Base-by-base conservation (phyloP, 306 rosid genomes). In the Mimosa pudica region DNA sequence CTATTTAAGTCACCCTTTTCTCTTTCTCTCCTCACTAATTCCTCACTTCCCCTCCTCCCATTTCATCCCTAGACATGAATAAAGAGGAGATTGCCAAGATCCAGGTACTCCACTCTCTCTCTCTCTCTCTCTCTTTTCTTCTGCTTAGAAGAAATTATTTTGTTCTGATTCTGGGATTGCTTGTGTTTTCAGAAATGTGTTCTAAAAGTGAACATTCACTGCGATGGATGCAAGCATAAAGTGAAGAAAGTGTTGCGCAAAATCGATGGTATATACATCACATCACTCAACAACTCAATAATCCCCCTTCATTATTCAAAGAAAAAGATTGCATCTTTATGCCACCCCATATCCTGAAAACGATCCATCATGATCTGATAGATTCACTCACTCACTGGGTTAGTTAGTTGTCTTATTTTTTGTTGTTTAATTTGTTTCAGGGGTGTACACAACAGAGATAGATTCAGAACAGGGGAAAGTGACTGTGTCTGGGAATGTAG, bases 41-140 rank as follows among this genome's bases (percentile, higher is more conserved):
- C 76, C 76, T 79, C 60, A 32, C 74, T 17, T 82, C 75, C 77
- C 80, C 77, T 80, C 78, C 71, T 66, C 79, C 75, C 71, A 32
- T 81, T 87, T 75, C 81, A 12, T 60, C 86, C 77, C 33, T 14
- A 88, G 84, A 81, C 51, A 95, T 95, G 99, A 93, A 96, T 88
- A 93, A 95, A 85, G 99, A 95, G 77, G 99, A 95, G 90, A 84
- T 95, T 76, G 72, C 91, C 86, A 95, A 95, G 99, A 91, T 95
- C 87, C 97, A 91, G 98, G 99, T 93, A 85, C 84, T 68, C 51
- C 54, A 60, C 79, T 62, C 12, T 62, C 67, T 4, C 8, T 6
- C 41, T 13, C 20, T 3, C 14, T 4, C 6, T 24, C 13, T 4
- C 8, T 77, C n/a, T 71, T 0, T 18, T 7, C 18, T 12, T 36